Evolutionary conservation across 1,139 yeast species (phyloP).

Genomic region (Kazachstania sp.): DNA sequence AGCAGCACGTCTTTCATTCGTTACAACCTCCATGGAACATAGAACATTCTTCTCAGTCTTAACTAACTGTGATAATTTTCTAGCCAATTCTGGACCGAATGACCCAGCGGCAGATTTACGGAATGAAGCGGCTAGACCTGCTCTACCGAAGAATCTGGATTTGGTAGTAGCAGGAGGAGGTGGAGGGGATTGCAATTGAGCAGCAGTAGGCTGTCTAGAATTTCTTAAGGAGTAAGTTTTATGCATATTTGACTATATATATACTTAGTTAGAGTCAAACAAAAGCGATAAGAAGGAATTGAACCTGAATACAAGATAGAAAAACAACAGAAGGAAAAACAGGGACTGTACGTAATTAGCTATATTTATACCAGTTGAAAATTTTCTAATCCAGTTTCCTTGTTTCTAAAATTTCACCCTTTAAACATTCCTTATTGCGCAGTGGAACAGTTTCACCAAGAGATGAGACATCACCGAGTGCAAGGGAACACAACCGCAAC

Average conservation of each 20-base stretch:
- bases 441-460: too few species aligned
- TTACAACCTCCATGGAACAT: constrained; percentile 71
- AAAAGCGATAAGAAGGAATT: too few species aligned
- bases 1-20: constrained; percentile 71
- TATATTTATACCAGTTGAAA: too few species aligned
- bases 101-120: constrained; percentile 68
- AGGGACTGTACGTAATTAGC: too few species aligned
- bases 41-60: constrained; percentile 77
- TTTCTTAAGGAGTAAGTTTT: constrained; percentile 78
- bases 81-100: constrained; percentile 69
- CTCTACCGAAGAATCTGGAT: constrained; percentile 65
- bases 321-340: too few species aligned
- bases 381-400: too few species aligned
- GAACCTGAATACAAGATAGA: too few species aligned
- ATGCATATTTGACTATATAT: constrained; percentile 47
- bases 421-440: too few species aligned
- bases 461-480: too few species aligned
- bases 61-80: constrained; percentile 67
- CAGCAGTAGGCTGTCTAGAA: constrained; percentile 72
- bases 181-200: constrained; percentile 72
- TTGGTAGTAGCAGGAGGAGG: constrained; percentile 69
- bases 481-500: too few species aligned
- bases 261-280: too few species aligned
- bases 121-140: constrained; percentile 56
- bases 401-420: too few species aligned